These are phyloP conservation scores for Hanseniaspora hatyaiensis DNA, from an alignment of 805 yeast genomes.

Conservation along the genomic window DNA sequence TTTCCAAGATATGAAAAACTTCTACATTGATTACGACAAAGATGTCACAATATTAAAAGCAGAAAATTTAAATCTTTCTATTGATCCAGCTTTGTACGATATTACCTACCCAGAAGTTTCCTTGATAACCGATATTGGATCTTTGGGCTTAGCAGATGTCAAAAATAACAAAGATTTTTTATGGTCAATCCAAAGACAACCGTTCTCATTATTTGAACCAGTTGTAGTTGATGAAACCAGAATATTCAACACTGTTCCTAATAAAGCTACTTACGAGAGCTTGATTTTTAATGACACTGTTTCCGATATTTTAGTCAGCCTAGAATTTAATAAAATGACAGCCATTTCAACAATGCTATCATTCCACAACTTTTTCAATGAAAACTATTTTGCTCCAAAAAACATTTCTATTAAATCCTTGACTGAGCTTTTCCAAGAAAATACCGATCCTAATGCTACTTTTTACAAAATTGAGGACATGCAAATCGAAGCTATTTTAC, in stretches of 20 bases:
- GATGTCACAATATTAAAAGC: slow-evolving; percentile 9
- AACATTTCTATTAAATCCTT: slow-evolving; percentile 71
- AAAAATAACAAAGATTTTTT: slow-evolving; percentile 27
- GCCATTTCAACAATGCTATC: slow-evolving; percentile 73
- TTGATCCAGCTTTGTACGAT: slow-evolving; percentile 17
- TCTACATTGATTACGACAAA: slow-evolving; percentile 33
- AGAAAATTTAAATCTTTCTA: slow-evolving; percentile 12
- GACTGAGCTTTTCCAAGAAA: slow-evolving; percentile 33
- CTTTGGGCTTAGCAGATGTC: slow-evolving; percentile 19
- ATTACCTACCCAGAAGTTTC: slow-evolving; percentile 16
- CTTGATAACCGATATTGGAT: slow-evolving; percentile 8
- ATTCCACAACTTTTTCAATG: slow-evolving; percentile 59
- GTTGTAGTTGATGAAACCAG: slow-evolving; percentile 32
- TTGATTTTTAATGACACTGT: slow-evolving; percentile 63
- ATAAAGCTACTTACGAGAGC: slow-evolving; percentile 39
- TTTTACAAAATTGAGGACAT: slow-evolving; percentile 80
- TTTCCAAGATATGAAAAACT: slow-evolving; percentile 32
- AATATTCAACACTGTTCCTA: slow-evolving; percentile 54
- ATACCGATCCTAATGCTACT: slow-evolving; percentile 40
- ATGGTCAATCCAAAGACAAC: slow-evolving; percentile 54
- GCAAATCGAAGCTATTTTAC: slow-evolving; percentile 68
- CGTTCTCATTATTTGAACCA: slow-evolving; percentile 49
- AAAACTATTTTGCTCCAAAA: slow-evolving; percentile 53
- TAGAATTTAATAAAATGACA: slow-evolving; percentile 82
- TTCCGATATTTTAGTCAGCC: slow-evolving; percentile 59